Conservation (phyloP, 192 early-diverging fungal species). For the Coemansia erecta region DNA sequence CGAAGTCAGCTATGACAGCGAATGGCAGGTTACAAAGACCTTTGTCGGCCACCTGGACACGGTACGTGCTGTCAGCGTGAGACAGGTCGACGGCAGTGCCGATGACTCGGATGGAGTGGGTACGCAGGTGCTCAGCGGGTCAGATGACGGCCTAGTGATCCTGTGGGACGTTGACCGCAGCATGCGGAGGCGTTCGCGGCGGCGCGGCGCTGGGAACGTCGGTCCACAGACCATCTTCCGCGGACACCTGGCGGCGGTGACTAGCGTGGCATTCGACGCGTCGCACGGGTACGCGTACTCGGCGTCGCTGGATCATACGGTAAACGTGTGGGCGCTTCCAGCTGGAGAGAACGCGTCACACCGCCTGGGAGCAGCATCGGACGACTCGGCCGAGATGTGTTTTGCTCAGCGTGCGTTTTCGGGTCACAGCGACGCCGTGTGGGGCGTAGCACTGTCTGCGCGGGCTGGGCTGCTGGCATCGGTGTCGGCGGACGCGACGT, state of each 20-base stretch:
- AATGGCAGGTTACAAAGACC: slow-evolving; percentile 16
- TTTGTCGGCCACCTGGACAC: slow-evolving; percentile 43
- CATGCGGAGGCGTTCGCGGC: slow-evolving; percentile 9
- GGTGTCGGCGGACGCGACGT: slow-evolving; percentile 35
- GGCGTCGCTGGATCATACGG: slow-evolving; percentile 38
- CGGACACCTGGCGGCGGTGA: slow-evolving; percentile 45
- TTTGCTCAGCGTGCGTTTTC: slow-evolving; percentile 27
- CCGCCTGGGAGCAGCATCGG: no score
- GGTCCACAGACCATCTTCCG: slow-evolving; percentile 23
- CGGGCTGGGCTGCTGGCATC: slow-evolving; percentile 30
- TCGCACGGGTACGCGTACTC: slow-evolving; percentile 28
- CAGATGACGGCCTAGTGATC: slow-evolving; percentile 42
- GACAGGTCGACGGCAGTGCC: neutral
- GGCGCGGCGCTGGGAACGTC: neutral
- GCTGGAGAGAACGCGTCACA: neutral
- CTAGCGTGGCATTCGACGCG: slow-evolving; percentile 21
- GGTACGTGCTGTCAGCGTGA: slow-evolving; percentile 22
- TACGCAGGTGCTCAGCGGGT: slow-evolving; percentile 28
- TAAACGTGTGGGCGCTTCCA: slow-evolving; percentile 33
- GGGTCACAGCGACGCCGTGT: slow-evolving; percentile 42
- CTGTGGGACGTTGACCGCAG: slow-evolving; percentile 38
- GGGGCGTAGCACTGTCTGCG: slow-evolving; percentile 34
- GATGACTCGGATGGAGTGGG: neutral
- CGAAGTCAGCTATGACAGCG: neutral
- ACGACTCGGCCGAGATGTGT: neutral